Evolutionary conservation across 2,329 filamentous ascomycete genomes (phyloP).

Genomic region (Nemania sp.): DNA sequence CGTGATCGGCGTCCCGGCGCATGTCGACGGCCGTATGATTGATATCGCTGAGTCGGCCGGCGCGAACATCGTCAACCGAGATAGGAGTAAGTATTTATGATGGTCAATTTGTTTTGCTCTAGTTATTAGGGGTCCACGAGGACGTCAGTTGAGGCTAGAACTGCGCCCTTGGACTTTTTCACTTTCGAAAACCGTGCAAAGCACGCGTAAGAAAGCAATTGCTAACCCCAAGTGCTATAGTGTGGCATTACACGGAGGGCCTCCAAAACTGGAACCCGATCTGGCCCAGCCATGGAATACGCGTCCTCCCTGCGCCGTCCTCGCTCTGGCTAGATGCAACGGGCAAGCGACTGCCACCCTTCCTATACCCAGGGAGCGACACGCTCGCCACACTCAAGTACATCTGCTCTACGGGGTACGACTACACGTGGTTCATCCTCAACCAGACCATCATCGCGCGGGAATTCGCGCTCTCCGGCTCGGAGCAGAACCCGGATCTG

Average conservation of each 20-base stretch:
- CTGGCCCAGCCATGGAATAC: conserved; percentile 71
- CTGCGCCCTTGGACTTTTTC: background rate
- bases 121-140: too few relatives aligned
- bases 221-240: conserved; percentile 5
- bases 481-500: conserved; percentile 72
- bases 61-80: conserved; percentile 68
- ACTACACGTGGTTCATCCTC: conserved; percentile 73
- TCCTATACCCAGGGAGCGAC: conserved; percentile 68
- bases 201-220: background rate
- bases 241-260: conserved; percentile 76
- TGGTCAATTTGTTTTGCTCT: too few relatives aligned
- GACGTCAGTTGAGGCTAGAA: too few relatives aligned
- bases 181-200: background rate
- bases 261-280: conserved; percentile 72
- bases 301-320: conserved; percentile 69
- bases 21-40: conserved; percentile 74
- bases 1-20: conserved; percentile 70
- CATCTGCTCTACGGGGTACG: conserved; percentile 70
- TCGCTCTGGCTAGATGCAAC: conserved; percentile 73
- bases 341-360: conserved; percentile 68
- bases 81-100: conserved; percentile 61
- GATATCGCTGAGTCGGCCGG: conserved; percentile 65
- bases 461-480: conserved; percentile 72
- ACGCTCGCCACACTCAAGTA: conserved; percentile 69
- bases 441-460: conserved; percentile 69